Base-by-base conservation (phyloP, 2,329 filamentous ascomycete genomes). In the Daldinia sp. region DNA sequence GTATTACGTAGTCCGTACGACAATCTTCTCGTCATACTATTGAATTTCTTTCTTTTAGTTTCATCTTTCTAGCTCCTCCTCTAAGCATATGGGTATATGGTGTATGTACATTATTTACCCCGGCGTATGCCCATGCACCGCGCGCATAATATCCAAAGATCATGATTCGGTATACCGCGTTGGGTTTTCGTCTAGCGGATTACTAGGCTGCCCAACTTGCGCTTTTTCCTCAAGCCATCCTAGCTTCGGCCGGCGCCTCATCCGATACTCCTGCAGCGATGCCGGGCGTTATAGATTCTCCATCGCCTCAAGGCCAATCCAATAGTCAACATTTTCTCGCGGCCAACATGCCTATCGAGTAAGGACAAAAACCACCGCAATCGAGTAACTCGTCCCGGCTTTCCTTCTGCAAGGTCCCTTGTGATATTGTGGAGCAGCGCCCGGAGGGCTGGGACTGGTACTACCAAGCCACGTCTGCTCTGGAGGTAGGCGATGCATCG, bases 341-440 rank as follows among this genome's bases (percentile, higher is more conserved):
- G 7, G 62, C 73, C 65, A 50, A 58, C 5, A 59, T 75, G 67
- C 15, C 65, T 65, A 43, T 71, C 39, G 11, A 81, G 58, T 15
- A 78, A 45, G 17, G 61, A 58, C 21, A 81, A 43, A 52, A 76
- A 72, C 77, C 77, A 80, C 43, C 67, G 66, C 39, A 81, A 61
- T 15, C 78, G 77, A 21, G 63, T 63, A 27, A 72, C 75, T 34
- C 75, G 73, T 3, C 79, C 79, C 17, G 71, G 72, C 25, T 64
- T 55, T 34, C 73, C 74, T n/a, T 71, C 61, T 19, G 60, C 71
- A 48, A 81, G 67, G 52, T 78, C 76, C 59, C 71, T 75, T 5
- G 78, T 78, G 15, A 78, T 67, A 17, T 76, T 68, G 43, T 72
- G 71, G 58, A 76, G 74, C 4, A 79, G 66, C 34, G 72, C 73